phyloP scores from a whole-genome alignment of 2,329 filamentous ascomycete species.

The Fusarium cyanostomum region DNA sequence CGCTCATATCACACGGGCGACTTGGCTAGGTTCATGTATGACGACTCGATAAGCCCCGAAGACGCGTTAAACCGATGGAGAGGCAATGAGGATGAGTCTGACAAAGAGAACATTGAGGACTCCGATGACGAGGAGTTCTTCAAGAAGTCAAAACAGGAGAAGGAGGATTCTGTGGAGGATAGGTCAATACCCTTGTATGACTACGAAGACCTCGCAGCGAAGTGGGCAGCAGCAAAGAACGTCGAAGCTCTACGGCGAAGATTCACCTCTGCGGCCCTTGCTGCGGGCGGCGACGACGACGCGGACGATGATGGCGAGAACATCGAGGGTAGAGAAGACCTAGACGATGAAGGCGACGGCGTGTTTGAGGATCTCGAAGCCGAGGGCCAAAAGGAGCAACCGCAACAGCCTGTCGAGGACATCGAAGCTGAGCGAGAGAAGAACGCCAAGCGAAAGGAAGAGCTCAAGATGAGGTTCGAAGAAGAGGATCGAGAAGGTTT shows the following conservation, averaged over 20 bases:
- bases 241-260: constrained; percentile 77
- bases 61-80: constrained; percentile 85
- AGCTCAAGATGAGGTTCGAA: constrained; percentile 92
- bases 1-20: constrained; percentile 82
- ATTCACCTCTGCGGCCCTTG: constrained; percentile 76
- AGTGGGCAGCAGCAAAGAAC: constrained; percentile 84
- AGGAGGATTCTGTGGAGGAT: constrained; percentile 80
- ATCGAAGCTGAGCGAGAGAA: constrained; percentile 90
- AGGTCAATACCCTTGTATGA: constrained; percentile 81
- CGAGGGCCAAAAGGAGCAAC: constrained; percentile 69
- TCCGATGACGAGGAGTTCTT: constrained; percentile 70
- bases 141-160: constrained; percentile 69
- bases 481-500: constrained; percentile 98
- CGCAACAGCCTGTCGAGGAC: constrained; percentile 56
- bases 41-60: constrained; percentile 76
- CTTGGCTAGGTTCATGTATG: constrained; percentile 88
- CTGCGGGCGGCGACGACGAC: constrained; percentile 44
- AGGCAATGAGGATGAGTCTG: constrained; percentile 67
- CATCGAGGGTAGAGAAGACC: constrained; percentile 66
- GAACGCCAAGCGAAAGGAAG: constrained; percentile 93
- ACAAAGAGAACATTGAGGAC: constrained; percentile 68
- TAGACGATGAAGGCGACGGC: constrained; percentile 61
- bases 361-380: constrained; percentile 69
- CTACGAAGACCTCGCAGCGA: constrained; percentile 81
- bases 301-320: constrained; percentile 57